Evolutionary conservation across 805 yeast genomes (phyloP).

Genomic region (Wickerhamomyces ciferrii): DNA sequence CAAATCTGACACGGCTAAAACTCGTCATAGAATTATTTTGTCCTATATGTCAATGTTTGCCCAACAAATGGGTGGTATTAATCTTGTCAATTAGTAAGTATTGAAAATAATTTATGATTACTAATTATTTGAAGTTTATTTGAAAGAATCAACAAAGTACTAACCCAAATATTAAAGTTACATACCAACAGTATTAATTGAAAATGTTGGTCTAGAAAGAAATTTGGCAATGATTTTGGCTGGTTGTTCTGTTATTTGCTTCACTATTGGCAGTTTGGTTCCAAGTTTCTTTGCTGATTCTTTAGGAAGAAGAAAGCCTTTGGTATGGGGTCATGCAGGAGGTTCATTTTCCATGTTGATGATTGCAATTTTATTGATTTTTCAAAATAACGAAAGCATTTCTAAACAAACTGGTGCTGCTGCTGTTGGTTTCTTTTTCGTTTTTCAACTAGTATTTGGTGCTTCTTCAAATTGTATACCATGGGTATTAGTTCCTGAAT

Average conservation of each 20-base stretch:
- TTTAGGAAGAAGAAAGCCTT: conserved; percentile 59
- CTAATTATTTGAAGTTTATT: too few relatives aligned
- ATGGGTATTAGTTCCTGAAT: conserved; percentile 64
- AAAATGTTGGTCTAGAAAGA: conserved; percentile 43
- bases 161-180: not conserved
- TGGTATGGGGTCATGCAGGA: conserved; percentile 4
- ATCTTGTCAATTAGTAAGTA: conserved; percentile 58
- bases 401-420: conserved; percentile 45
- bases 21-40: conserved; percentile 55
- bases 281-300: conserved; percentile 47
- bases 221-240: conserved; percentile 56
- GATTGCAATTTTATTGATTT: not conserved
- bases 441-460: conserved; percentile 42
- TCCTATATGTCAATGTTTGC: conserved; percentile 65
- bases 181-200: conserved; percentile 50
- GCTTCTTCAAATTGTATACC: conserved; percentile 43
- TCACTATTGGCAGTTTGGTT: conserved; percentile 33
- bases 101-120: too few relatives aligned
- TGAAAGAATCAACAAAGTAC: too few relatives aligned
- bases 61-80: conserved; percentile 70
- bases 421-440: conserved; percentile 53
- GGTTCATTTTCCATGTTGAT: conserved; percentile 1
- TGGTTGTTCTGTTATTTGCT: conserved; percentile 28
- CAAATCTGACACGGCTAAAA: conserved; percentile 35
- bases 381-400: conserved; percentile 32